These are phyloP conservation scores for Myxozyma neotropica DNA, from an alignment of 805 yeast species.

Conservation along the genomic window DNA sequence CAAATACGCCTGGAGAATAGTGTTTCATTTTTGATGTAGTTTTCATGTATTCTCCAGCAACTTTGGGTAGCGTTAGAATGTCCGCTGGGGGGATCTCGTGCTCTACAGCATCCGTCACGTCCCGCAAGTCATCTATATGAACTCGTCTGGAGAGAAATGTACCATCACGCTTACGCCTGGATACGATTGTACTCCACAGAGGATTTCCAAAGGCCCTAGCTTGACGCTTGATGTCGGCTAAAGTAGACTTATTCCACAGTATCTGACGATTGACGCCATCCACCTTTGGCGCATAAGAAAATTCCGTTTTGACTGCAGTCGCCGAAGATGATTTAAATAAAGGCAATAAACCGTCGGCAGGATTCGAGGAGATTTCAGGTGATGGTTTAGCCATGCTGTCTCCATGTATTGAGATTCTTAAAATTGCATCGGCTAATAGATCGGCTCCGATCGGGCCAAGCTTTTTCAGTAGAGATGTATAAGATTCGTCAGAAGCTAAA, in stretches of 20 bases:
- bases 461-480: constrained; percentile 49
- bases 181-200: constrained; percentile 23
- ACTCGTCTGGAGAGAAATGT: constrained; percentile 1
- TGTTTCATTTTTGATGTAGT: neutral
- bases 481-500: constrained; percentile 51
- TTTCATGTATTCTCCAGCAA: constrained; percentile 2
- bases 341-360: neutral
- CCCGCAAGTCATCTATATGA: constrained; percentile 5
- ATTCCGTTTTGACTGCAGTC: neutral
- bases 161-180: neutral
- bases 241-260: constrained; percentile 12
- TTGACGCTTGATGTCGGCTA: constrained; percentile 18
- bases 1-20: constrained; percentile 2
- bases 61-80: neutral
- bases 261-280: constrained; percentile 11
- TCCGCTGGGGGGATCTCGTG: neutral
- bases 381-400: neutral
- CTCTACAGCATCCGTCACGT: neutral
- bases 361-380: neutral
- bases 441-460: constrained; percentile 67
- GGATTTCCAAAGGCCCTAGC: constrained; percentile 30
- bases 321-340: neutral
- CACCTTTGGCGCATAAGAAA: constrained; percentile 26
- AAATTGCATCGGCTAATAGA: constrained; percentile 53
- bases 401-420: constrained; percentile 33